A percentile compares a stretch with the other conserved stretches of the same genome.
phyloP scores from a whole-genome alignment of 2,329 filamentous ascomycete species.

The Tricladium varicosporioides region DNA sequence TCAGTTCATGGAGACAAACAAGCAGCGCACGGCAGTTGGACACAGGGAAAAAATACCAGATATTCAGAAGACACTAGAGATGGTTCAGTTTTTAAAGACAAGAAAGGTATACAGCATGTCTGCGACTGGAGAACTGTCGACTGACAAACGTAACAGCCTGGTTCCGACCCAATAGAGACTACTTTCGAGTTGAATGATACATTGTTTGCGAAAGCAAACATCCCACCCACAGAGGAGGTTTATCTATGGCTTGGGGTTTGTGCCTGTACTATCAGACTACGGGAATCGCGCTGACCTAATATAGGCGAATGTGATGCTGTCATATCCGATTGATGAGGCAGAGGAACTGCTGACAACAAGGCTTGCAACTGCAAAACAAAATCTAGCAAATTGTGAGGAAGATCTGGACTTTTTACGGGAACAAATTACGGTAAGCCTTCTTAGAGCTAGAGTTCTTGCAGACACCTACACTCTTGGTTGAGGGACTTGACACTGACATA shows the following conservation, averaged over 20 bases:
- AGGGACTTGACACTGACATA: conserved; percentile 8
- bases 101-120: conserved; percentile 56
- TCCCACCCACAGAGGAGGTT: conserved; percentile 83
- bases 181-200: conserved; percentile 98
- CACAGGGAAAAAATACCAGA: conserved; percentile 95
- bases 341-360: conserved; percentile 76
- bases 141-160: conserved; percentile 28
- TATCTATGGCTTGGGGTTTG: conserved; percentile 92
- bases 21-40: conserved; percentile 76
- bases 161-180: conserved; percentile 73
- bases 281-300: conserved; percentile 15
- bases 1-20: conserved; percentile 98
- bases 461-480: not conserved
- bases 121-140: not conserved
- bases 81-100: conserved; percentile 79
- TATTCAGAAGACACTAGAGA: conserved; percentile 93
- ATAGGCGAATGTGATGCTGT: conserved; percentile 93
- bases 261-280: conserved; percentile 14
- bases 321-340: conserved; percentile 88
- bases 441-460: not conserved
- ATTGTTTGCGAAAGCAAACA: conserved; percentile 81
- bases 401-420: conserved; percentile 93
- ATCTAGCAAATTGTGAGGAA: conserved; percentile 86
- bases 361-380: conserved; percentile 74
- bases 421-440: conserved; percentile 79